Evolutionary conservation across 2,329 filamentous ascomycete species (phyloP).

Genomic region (Penicillium palitans): DNA sequence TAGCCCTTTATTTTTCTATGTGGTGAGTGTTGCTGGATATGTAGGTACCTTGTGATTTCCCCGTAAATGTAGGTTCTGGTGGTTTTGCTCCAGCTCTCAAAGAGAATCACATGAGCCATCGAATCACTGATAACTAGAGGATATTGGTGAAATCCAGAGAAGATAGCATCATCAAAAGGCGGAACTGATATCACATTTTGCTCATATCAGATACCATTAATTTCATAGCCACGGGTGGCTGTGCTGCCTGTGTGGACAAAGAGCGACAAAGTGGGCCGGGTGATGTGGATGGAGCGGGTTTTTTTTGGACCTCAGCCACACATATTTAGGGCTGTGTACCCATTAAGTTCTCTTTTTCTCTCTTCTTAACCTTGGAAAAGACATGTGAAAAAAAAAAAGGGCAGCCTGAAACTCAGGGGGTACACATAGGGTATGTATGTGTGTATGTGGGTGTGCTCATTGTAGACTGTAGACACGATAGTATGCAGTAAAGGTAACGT

Average conservation of each 20-base stretch:
- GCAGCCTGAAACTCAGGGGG: conserved; percentile 14
- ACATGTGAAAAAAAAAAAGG: conserved; percentile 1
- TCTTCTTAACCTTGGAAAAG: neutral
- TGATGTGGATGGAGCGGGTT: neutral
- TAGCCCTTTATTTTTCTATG: neutral
- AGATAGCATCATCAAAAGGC: neutral
- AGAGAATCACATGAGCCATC: neutral
- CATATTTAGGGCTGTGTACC: conserved; percentile 4
- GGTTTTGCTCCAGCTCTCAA: neutral
- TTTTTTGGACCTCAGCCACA: conserved; percentile 5
- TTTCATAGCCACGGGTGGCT: conserved; percentile 8
- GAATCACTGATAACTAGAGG: too few relatives aligned
- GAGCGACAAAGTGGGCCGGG: conserved; percentile 2
- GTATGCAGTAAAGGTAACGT: neutral
- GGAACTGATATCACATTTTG: neutral
- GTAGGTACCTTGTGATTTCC: neutral
- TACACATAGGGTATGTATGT: neutral
- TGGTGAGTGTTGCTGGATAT: neutral
- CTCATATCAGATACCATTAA: conserved; percentile 1
- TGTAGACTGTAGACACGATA: neutral
- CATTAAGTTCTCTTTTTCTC: neutral
- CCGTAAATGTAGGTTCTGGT: neutral
- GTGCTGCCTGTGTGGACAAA: conserved; percentile 3
- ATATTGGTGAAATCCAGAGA: neutral
- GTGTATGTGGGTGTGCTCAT: neutral